Conservation (phyloP, 1,139 yeast species). For the Geotrichum siamense region DNA sequence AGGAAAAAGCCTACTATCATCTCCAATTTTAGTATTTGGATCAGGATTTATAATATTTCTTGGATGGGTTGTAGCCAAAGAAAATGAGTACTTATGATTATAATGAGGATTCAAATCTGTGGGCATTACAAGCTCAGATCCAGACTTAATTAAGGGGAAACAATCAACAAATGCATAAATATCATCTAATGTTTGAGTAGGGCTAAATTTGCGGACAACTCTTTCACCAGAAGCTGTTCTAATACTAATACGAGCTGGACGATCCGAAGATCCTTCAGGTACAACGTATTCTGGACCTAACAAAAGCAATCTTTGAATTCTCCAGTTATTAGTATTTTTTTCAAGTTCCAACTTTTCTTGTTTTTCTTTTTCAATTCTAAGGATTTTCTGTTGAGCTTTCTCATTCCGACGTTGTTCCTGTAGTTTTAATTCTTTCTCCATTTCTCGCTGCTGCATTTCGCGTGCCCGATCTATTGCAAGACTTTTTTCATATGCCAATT, state of each 20-base stretch:
- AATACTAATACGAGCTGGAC: slow-evolving; percentile 40
- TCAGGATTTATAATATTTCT: slow-evolving; percentile 40
- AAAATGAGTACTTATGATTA: slow-evolving; percentile 41
- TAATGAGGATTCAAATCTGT: too few relatives aligned
- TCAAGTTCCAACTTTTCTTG: slow-evolving; percentile 17
- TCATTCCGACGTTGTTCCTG: slow-evolving; percentile 8
- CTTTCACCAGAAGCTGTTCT: slow-evolving; percentile 57
- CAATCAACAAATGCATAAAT: slow-evolving; percentile 60
- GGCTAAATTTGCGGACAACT: slow-evolving; percentile 48
- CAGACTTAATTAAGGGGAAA: slow-evolving; percentile 24
- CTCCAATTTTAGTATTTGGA: slow-evolving; percentile 32
- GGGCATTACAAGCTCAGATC: background rate
- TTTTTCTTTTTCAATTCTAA: slow-evolving; percentile 11
- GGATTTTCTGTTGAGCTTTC: slow-evolving; percentile 15
- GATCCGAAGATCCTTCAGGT: slow-evolving; percentile 14
- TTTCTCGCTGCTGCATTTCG: slow-evolving; percentile 35
- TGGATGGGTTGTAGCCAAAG: slow-evolving; percentile 51
- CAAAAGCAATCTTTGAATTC: slow-evolving; percentile 23
- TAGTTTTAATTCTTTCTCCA: slow-evolving; percentile 26
- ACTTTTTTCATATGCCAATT: slow-evolving; percentile 66
- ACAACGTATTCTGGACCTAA: slow-evolving; percentile 16
- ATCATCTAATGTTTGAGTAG: slow-evolving; percentile 46
- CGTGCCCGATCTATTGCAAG: slow-evolving; percentile 49
- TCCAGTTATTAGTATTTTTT: slow-evolving; percentile 23
- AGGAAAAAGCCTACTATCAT: slow-evolving; percentile 47